A percentile compares a stretch with the other conserved stretches of the same genome.
phyloP scores from a whole-genome alignment of 2,329 filamentous ascomycete species.

The Cordyceps tenuipes region DNA sequence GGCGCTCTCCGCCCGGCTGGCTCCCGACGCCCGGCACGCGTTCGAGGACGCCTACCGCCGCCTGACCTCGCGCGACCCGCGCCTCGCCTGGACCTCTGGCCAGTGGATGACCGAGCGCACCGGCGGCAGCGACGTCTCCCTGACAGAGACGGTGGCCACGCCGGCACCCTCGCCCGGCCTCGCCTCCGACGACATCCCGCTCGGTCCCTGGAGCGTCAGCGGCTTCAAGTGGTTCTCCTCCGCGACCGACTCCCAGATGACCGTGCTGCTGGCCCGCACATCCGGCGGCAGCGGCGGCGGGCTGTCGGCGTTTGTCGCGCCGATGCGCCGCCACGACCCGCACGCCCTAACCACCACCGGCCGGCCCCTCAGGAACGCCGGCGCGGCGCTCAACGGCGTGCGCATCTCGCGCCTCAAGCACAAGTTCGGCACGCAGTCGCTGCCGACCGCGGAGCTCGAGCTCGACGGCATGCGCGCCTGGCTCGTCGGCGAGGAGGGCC shows the following conservation, averaged over 20 bases:
- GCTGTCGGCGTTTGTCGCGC: conserved; percentile 57
- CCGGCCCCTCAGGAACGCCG: conserved; percentile 14
- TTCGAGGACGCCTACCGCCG: conserved; percentile 44
- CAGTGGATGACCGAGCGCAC: conserved; percentile 72
- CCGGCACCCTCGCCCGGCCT: conserved; percentile 11
- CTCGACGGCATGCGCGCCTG: conserved; percentile 54
- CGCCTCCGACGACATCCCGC: conserved; percentile 17
- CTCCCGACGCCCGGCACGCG: conserved; percentile 28
- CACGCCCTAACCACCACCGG: conserved; percentile 23
- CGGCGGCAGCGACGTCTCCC: conserved; percentile 61
- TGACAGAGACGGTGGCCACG: conserved; percentile 55
- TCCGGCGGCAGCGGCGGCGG: conserved; percentile 28
- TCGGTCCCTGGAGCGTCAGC: conserved; percentile 49
- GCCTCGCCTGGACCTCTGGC: conserved; percentile 57
- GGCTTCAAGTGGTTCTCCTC: conserved; percentile 66
- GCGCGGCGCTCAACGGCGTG: conserved; percentile 54
- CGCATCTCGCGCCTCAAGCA: conserved; percentile 61
- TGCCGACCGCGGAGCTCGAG: conserved; percentile 67
- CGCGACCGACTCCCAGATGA: conserved; percentile 56
- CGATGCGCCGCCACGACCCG: conserved; percentile 41
- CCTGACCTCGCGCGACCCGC: conserved; percentile 42
- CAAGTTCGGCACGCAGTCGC: conserved; percentile 60
- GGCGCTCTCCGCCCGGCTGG: conserved; percentile 20
- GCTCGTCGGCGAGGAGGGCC: conserved; percentile 57
- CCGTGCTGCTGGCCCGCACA: conserved; percentile 53